A percentile compares a stretch with the other conserved stretches of the same genome.
These are phyloP conservation scores for Triadica sebifera DNA, from an alignment of 345 rosid species.

Conservation along the genomic window DNA sequence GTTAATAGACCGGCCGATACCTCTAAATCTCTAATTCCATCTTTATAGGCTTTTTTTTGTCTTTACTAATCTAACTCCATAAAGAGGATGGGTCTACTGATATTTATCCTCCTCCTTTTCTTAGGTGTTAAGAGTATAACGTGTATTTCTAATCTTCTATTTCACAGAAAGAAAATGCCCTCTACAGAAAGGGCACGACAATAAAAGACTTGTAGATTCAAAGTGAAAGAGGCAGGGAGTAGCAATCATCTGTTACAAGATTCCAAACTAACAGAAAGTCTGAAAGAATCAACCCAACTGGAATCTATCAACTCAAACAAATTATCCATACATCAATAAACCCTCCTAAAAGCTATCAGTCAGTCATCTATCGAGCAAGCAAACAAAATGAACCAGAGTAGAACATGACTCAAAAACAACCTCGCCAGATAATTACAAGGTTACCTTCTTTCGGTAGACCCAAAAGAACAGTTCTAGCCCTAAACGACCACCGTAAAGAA, in stretches of 20 bases:
- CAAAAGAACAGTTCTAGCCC: constrained; percentile 8
- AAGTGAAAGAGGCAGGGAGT: not conserved
- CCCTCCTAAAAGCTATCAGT: constrained; percentile 16
- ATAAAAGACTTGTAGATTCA: not conserved
- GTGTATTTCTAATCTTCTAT: not conserved
- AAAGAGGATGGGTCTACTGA: too few species aligned
- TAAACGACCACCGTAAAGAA: not conserved
- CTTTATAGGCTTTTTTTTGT: too few species aligned
- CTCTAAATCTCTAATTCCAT: too few species aligned
- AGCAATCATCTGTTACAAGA: not conserved
- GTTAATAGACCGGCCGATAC: too few species aligned
- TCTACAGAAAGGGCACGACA: not conserved
- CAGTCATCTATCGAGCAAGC: constrained; percentile 15
- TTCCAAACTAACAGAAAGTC: not conserved
- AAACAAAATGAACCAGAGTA: constrained; percentile 4
- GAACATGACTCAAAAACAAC: not conserved
- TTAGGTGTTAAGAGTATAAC: too few species aligned
- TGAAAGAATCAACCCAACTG: not conserved
- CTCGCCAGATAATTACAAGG: constrained; percentile 19
- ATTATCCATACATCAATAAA: not conserved
- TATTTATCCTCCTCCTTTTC: too few species aligned
- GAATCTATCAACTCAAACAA: constrained; percentile 10
- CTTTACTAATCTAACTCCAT: too few species aligned
- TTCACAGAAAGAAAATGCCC: not conserved
- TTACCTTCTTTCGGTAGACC: constrained; percentile 1